A percentile compares a stretch with the other conserved stretches of the same genome.
Evolutionary conservation across 495 filamentous ascomycete species (phyloP).

Genomic region (Annulohypoxylon moriforme): DNA sequence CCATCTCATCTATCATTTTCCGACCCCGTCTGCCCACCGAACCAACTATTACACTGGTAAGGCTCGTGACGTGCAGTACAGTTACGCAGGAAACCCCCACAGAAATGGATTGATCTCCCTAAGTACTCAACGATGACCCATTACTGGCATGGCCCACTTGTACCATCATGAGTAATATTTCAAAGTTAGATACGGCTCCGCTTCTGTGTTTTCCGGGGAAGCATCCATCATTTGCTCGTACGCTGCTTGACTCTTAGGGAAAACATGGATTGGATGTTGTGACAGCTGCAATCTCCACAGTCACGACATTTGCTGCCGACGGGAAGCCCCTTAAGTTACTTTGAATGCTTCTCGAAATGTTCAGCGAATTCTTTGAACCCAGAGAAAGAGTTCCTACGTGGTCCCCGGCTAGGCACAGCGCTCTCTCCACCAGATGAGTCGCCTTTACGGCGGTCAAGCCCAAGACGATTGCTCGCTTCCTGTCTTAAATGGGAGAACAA

Average conservation of each 20-base stretch:
- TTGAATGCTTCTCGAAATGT: constrained; percentile 51
- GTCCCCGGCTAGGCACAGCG: constrained; percentile 53
- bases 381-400: constrained; percentile 40
- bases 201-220: constrained; percentile 50
- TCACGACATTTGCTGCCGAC: constrained; percentile 46
- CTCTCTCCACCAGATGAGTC: constrained; percentile 46
- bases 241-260: constrained; percentile 48
- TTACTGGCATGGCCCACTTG: constrained; percentile 8
- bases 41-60: constrained; percentile 3
- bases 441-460: constrained; percentile 53
- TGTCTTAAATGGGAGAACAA: constrained; percentile 44
- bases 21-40: constrained; percentile 2
- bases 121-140: not conserved
- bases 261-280: constrained; percentile 50
- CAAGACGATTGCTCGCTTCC: constrained; percentile 41
- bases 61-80: constrained; percentile 13
- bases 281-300: constrained; percentile 54
- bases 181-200: constrained; percentile 38
- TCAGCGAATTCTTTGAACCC: constrained; percentile 37
- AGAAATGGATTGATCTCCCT: constrained; percentile 15
- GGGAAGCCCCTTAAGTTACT: constrained; percentile 41
- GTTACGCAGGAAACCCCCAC: constrained; percentile 21
- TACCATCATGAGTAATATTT: constrained; percentile 20
- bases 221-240: constrained; percentile 48
- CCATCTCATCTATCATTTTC: constrained; percentile 9